These are phyloP conservation scores for Epichloe festucae DNA, from an alignment of 2,329 filamentous ascomycete species.

Conservation along the genomic window DNA sequence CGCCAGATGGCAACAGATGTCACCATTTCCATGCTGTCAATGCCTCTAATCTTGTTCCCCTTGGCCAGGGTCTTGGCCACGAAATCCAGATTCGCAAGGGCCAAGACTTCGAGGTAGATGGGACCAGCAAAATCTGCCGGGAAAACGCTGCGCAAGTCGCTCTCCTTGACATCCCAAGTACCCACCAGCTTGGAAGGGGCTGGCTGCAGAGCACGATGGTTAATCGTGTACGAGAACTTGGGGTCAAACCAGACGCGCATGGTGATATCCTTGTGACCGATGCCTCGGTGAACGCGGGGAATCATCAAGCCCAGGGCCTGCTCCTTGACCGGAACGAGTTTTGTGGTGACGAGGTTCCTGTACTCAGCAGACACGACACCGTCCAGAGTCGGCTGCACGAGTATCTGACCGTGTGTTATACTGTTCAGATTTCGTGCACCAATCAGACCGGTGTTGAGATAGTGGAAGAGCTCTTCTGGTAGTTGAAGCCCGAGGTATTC, in stretches of 20 bases:
- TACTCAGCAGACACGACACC: constrained; percentile 72
- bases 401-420: constrained; percentile 66
- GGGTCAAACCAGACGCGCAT: constrained; percentile 77
- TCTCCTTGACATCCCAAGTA: constrained; percentile 63
- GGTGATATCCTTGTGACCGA: constrained; percentile 64
- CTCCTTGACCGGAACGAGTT: constrained; percentile 62
- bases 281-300: constrained; percentile 68
- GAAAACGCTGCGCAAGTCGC: constrained; percentile 35
- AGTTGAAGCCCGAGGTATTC: constrained; percentile 84
- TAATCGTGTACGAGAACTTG: constrained; percentile 54
- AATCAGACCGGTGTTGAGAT: constrained; percentile 73
- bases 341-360: constrained; percentile 60
- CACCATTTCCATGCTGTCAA: constrained; percentile 53
- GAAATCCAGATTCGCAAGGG: constrained; percentile 58
- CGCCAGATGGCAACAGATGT: constrained; percentile 68
- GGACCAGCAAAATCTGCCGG: constrained; percentile 27
- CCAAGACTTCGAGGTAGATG: constrained; percentile 47
- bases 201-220: constrained; percentile 38
- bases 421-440: constrained; percentile 68
- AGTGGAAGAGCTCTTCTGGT: constrained; percentile 81
- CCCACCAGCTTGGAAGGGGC: constrained; percentile 33
- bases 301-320: constrained; percentile 68
- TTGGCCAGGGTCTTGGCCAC: constrained; percentile 53
- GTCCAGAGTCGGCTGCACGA: constrained; percentile 74
- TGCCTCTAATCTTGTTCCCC: constrained; percentile 45